A percentile compares a stretch with the other conserved stretches of the same genome.
Evolutionary conservation across 805 yeast genomes (phyloP).

Genomic region (Cyberlindnera maritima): DNA sequence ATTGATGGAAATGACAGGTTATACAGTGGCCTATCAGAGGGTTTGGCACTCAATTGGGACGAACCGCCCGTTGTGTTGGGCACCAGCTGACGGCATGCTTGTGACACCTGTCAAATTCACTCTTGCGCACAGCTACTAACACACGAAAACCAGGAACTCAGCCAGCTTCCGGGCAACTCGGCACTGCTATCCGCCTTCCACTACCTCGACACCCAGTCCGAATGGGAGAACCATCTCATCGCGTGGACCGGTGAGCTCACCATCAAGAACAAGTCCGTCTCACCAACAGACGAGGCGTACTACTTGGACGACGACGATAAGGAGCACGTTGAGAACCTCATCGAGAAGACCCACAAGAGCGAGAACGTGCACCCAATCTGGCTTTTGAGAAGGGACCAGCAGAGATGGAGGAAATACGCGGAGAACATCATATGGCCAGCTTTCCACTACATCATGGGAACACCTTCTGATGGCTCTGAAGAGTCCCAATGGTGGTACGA

Average conservation of each 20-base stretch:
- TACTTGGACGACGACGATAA: constrained; percentile 59
- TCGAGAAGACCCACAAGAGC: constrained; percentile 44
- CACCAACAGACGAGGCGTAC: constrained; percentile 50
- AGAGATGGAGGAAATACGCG: constrained; percentile 85
- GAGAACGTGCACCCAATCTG: constrained; percentile 80
- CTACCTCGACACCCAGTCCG: constrained; percentile 58
- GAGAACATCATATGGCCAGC: constrained; percentile 93
- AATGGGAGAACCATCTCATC: constrained; percentile 84
- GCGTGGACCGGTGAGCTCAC: constrained; percentile 95
- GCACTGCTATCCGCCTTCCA: constrained; percentile 77
- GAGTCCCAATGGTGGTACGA: constrained; percentile 84
- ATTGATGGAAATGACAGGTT: too few species aligned
- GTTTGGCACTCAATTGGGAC: too few species aligned
- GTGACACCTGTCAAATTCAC: constrained; percentile 1
- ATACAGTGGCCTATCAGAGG: too few species aligned
- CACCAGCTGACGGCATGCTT: background rate
- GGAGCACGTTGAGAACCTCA: constrained; percentile 42
- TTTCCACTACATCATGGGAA: constrained; percentile 86
- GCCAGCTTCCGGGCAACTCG: constrained; percentile 74
- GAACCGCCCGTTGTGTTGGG: too few species aligned
- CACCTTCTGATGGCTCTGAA: constrained; percentile 62
- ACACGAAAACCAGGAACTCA: constrained; percentile 31
- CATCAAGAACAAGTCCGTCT: constrained; percentile 16
- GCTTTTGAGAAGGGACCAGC: constrained; percentile 76
- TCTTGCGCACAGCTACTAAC: constrained; percentile 1